These are phyloP conservation scores for Hansenula lynferdii DNA, from an alignment of 1,139 yeast genomes.

Conservation along the genomic window DNA sequence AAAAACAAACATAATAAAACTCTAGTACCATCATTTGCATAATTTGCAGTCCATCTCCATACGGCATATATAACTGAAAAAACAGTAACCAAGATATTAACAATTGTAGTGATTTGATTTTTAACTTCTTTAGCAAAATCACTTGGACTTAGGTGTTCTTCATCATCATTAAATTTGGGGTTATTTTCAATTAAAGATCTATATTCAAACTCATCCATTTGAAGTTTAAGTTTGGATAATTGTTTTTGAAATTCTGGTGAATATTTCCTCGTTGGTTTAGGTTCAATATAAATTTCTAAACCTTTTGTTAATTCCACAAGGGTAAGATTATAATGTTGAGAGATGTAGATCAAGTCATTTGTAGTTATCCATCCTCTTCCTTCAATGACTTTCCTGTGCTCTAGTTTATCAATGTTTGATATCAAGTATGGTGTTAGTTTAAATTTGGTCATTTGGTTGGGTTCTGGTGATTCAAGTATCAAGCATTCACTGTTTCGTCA, in stretches of 20 bases:
- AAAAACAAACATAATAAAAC: slow-evolving; percentile 67
- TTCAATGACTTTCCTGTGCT: slow-evolving; percentile 9
- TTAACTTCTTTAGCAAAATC: slow-evolving; percentile 66
- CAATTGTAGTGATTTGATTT: slow-evolving; percentile 76
- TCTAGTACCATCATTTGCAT: slow-evolving; percentile 47
- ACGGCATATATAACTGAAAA: slow-evolving; percentile 81
- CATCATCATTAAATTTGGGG: slow-evolving; percentile 17
- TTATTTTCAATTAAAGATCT: slow-evolving; percentile 49
- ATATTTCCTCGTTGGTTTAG: slow-evolving; percentile 25
- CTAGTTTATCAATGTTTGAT: slow-evolving; percentile 6
- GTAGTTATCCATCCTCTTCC: slow-evolving; percentile 23
- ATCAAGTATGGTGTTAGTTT: slow-evolving; percentile 4
- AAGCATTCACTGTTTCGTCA: too few species aligned
- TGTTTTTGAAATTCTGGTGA: slow-evolving; percentile 55
- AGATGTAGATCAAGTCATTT: slow-evolving; percentile 20
- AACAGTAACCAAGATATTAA: slow-evolving; percentile 75
- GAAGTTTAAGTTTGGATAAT: slow-evolving; percentile 49
- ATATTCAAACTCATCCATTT: slow-evolving; percentile 64
- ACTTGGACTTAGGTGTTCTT: slow-evolving; percentile 41
- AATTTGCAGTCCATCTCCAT: slow-evolving; percentile 86
- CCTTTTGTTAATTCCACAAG: slow-evolving; percentile 6
- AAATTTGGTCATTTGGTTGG: slow-evolving; percentile 9
- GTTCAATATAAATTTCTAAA: slow-evolving; percentile 11
- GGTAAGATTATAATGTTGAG: slow-evolving; percentile 5
- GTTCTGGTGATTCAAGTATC: too few species aligned